These are phyloP conservation scores for Geotrichum bryndzae DNA, from an alignment of 1,139 yeast species.

Conservation along the genomic window DNA sequence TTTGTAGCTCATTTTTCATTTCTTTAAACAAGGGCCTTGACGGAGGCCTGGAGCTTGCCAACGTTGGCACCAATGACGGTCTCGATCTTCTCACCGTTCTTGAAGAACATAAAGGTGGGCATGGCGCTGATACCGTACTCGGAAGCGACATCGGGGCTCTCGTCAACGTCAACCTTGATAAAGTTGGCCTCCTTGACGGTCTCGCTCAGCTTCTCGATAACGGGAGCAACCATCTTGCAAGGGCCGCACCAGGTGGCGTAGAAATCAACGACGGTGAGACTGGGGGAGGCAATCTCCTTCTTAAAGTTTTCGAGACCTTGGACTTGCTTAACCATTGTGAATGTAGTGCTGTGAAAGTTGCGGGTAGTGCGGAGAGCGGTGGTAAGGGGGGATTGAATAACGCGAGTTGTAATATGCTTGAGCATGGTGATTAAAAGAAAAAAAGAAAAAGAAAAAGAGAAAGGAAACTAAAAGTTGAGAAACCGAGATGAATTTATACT, in stretches of 20 bases:
- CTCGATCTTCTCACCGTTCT: conserved; percentile 56
- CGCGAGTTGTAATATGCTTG: neutral
- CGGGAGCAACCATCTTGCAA: conserved; percentile 79
- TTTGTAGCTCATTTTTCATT: neutral
- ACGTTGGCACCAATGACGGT: conserved; percentile 72
- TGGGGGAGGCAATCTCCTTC: conserved; percentile 49
- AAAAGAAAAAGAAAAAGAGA: conserved; percentile 6
- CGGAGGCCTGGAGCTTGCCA: conserved; percentile 28
- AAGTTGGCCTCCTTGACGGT: conserved; percentile 48
- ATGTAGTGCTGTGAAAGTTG: conserved; percentile 8
- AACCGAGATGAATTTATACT: neutral
- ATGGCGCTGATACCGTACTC: conserved; percentile 69
- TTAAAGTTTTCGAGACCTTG: conserved; percentile 49
- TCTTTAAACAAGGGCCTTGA: conserved; percentile 28
- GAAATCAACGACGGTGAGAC: conserved; percentile 72
- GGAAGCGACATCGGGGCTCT: conserved; percentile 58
- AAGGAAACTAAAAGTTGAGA: neutral
- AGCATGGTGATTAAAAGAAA: conserved; percentile 1
- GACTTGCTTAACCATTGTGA: conserved; percentile 11
- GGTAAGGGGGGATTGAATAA: neutral
- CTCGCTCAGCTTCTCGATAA: conserved; percentile 58
- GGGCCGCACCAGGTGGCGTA: conserved; percentile 95
- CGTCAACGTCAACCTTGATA: conserved; percentile 78
- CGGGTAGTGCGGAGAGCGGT: neutral
- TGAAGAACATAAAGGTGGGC: conserved; percentile 80